Percentiles rank a stretch among this genome's conserved stretches.
Conservation (phyloP, 1,284 basidiomycete genomes). For the Sutorius eximius region DNA sequence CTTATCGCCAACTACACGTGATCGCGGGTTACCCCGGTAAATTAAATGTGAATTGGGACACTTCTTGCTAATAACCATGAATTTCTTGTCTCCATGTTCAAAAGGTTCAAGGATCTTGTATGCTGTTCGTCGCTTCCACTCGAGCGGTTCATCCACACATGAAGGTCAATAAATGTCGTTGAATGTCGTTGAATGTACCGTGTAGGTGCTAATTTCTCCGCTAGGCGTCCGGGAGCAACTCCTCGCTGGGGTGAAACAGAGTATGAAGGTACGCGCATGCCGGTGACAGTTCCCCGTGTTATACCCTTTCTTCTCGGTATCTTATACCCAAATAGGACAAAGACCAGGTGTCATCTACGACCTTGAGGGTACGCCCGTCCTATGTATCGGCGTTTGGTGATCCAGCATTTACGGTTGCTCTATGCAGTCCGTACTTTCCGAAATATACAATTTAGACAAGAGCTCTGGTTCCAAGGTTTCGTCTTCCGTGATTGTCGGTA, state of each 20-base stretch:
- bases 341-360: conserved; percentile 54
- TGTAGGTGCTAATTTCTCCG: neutral
- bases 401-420: neutral
- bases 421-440: conserved; percentile 61
- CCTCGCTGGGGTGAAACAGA: conserved; percentile 47
- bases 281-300: neutral
- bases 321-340: conserved; percentile 43
- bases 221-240: conserved; percentile 50
- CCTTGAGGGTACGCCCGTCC: conserved; percentile 52
- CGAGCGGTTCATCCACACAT: conserved; percentile 12
- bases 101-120: conserved; percentile 8
- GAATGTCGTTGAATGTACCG: neutral
- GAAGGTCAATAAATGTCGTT: conserved; percentile 22
- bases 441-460: conserved; percentile 70
- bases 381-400: neutral
- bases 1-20: conserved; percentile 27
- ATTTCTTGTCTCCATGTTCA: conserved; percentile 8
- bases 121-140: conserved; percentile 12
- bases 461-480: conserved; percentile 41
- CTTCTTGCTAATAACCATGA: conserved; percentile 14
- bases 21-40: conserved; percentile 5
- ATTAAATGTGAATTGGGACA: neutral
- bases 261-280: conserved; percentile 61
- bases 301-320: neutral
- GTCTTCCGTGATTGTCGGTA: conserved; percentile 45